A percentile compares a stretch with the other conserved stretches of the same genome.
These are phyloP conservation scores for Aethionema arabicum DNA, from an alignment of 345 rosid genomes.

Conservation along the genomic window DNA sequence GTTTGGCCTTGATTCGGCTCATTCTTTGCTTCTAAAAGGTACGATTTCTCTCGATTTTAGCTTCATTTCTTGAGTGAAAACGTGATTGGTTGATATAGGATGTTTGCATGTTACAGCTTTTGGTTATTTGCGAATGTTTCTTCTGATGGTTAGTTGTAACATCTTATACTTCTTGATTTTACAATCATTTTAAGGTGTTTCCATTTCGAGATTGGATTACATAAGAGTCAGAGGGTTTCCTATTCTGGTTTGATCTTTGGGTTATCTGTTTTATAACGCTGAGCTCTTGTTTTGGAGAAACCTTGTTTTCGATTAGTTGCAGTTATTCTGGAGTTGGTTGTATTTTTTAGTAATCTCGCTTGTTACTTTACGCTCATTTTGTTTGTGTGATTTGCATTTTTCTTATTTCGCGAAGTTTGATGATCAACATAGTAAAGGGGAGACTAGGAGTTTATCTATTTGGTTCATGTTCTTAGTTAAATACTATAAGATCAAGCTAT, in stretches of 20 bases:
- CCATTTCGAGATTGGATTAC: slow-evolving; percentile 22
- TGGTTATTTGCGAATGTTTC: slow-evolving; percentile 14
- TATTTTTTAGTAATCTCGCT: neutral
- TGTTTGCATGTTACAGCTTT: slow-evolving; percentile 31
- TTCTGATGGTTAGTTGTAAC: slow-evolving; percentile 1
- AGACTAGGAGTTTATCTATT: neutral
- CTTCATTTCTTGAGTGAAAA: slow-evolving; percentile 6
- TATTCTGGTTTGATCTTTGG: slow-evolving; percentile 8
- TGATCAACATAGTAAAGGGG: neutral
- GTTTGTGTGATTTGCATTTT: neutral
- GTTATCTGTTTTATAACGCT: neutral
- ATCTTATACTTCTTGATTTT: slow-evolving; percentile 9
- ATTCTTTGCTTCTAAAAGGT: slow-evolving; percentile 11
- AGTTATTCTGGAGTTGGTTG: neutral
- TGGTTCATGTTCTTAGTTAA: neutral
- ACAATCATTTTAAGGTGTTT: neutral
- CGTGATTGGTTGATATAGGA: neutral
- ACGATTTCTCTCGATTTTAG: slow-evolving; percentile 14
- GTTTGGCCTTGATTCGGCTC: slow-evolving; percentile 14
- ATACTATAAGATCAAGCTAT: neutral
- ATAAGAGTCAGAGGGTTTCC: slow-evolving; percentile 2
- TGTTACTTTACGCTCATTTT: neutral
- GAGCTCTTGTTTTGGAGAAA: too few relatives aligned
- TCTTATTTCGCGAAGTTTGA: neutral
- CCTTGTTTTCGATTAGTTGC: neutral